Evolutionary conservation across 257 asterid species (phyloP), one percentile per base, ranked within the genome.

Genomic region (Nicotiana paniculata): DNA sequence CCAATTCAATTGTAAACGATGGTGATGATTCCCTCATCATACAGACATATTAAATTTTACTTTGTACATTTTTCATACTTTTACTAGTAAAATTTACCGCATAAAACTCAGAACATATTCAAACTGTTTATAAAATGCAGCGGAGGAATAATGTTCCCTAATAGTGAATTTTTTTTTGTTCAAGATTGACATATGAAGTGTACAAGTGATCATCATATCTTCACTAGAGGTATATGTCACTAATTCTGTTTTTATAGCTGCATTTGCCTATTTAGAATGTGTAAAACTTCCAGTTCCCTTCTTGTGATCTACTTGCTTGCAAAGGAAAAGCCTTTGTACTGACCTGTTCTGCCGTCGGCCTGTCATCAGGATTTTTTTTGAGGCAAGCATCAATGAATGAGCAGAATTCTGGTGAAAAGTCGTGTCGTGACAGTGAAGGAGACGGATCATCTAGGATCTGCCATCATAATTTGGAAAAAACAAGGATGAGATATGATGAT

Each of bases 281-380:
- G 79, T 15, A 24, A 13, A 74, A 63, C 26, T 68, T 21, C 48
- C 43, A 28, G 24, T 53, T 57, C 51, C 28, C 17, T 5, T 69
- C 33, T 72, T 46, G 78, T 12, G 59, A 21, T 12, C 48, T 21
- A 43, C 48, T 72, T 46, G 13, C 59, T 72, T 7, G 62, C 3
- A 48, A 74, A 13, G 51, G 37, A 24, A 26, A 72, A 53, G 18
- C 58, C 28, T 51, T 55, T 67, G 18, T 75, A 81, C 92, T 88
- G 85, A 96, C 99, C 97, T 94, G 95, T 85, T 96, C 98, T 33
- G 99, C 98, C 33, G 98, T 94, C 59, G 93, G 99, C 87, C 99
- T 89, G 39, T 93, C 87, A 75, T 83, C 90, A 17, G 98, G 97
- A 87, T 90, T 91, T 87, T 94, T 96, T 85, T 87, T 91, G 70